These are phyloP conservation scores for Sanguinoderma infundibulare DNA, from an alignment of 1,284 basidiomycete genomes.

Conservation along the genomic window DNA sequence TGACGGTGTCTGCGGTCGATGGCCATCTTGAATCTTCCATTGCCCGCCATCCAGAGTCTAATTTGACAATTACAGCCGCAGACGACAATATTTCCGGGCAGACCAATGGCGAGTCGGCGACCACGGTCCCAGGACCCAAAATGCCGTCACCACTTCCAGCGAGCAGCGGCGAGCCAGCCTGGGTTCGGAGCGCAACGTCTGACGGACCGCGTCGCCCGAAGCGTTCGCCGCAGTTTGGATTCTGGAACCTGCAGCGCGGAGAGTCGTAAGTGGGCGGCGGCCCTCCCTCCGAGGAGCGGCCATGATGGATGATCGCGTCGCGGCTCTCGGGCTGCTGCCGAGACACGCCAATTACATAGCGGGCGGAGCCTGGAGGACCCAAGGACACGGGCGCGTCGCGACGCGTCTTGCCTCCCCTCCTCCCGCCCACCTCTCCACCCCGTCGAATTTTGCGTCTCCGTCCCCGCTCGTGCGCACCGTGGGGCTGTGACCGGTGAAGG, in stretches of 20 bases:
- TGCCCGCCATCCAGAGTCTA: background rate
- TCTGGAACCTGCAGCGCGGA: no score
- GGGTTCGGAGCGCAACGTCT: background rate
- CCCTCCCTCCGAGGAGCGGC: no score
- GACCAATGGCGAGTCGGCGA: background rate
- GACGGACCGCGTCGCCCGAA: background rate
- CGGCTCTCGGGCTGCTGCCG: background rate
- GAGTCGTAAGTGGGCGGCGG: no score
- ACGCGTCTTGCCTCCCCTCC: constrained; percentile 6
- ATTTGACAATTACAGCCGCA: background rate
- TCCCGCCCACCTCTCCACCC: background rate
- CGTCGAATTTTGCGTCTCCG: background rate
- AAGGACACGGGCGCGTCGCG: background rate
- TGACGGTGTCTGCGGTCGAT: no score
- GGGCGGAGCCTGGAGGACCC: background rate
- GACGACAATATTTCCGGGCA: background rate
- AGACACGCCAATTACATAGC: constrained; percentile 5
- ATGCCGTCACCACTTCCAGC: background rate
- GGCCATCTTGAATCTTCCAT: background rate
- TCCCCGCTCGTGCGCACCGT: background rate
- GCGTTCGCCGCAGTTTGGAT: no score
- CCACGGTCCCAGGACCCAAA: background rate
- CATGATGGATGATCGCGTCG: constrained; percentile 3
- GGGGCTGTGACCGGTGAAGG: background rate
- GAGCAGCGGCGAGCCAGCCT: background rate